Evolutionary conservation across 2,329 filamentous ascomycete genomes (phyloP).

Genomic region (Monilinia polystroma): DNA sequence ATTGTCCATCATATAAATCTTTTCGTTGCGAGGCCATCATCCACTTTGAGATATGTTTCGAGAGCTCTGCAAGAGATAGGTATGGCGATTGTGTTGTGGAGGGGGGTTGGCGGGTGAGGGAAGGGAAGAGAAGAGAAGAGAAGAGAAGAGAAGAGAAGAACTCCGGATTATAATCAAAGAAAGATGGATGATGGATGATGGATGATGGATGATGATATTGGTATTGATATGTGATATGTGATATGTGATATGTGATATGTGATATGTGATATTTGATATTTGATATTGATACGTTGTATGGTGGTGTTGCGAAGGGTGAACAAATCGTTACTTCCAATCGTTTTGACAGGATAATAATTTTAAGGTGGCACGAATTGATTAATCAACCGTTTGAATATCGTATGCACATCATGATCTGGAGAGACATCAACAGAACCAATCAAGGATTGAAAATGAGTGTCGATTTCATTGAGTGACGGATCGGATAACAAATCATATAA

Average conservation of each 20-base stretch:
- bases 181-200: background rate
- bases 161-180: background rate
- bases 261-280: background rate
- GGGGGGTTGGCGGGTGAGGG: too few species aligned
- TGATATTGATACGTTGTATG: background rate
- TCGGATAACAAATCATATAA: too few species aligned
- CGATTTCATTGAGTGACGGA: too few species aligned
- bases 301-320: background rate
- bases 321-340: slow-evolving; percentile 5
- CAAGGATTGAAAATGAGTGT: too few species aligned
- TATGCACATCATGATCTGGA: too few species aligned
- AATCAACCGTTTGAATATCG: too few species aligned
- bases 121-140: too few species aligned
- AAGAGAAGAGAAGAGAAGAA: too few species aligned
- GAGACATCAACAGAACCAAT: too few species aligned
- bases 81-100: background rate
- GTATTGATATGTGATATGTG: background rate
- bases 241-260: background rate
- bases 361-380: too few species aligned
- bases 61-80: background rate
- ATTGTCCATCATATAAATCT: slow-evolving; percentile 28
- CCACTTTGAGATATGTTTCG: background rate
- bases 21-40: background rate
- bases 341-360: background rate
- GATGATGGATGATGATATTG: background rate